A percentile compares a stretch with the other conserved stretches of the same genome.
Evolutionary conservation across 768 basidiomycete genomes (phyloP).

Genomic region (Termitomyces eurrhizus): DNA sequence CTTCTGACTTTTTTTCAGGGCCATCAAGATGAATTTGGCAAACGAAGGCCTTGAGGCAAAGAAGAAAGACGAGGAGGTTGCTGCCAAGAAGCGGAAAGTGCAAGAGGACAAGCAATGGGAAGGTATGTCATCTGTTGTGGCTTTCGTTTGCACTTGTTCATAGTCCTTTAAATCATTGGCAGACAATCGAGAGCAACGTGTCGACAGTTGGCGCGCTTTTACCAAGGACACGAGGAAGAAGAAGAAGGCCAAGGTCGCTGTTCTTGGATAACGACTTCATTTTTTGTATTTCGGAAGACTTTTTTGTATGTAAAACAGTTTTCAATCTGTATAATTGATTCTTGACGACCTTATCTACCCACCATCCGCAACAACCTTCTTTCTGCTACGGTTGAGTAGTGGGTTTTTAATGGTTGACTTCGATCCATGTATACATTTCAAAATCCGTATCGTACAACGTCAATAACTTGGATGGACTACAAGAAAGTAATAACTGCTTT

Average conservation of each 20-base stretch:
- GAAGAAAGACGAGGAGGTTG: constrained; percentile 85
- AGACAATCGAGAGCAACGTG: too few relatives aligned
- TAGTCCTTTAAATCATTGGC: constrained; percentile 1
- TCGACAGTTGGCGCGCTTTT: too few relatives aligned
- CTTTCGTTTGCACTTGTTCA: background rate
- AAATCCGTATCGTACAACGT: constrained; percentile 5
- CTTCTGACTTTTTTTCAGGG: constrained; percentile 41
- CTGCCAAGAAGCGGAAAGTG: constrained; percentile 75
- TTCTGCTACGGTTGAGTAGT: constrained; percentile 15
- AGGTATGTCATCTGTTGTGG: constrained; percentile 41
- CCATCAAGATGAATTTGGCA: constrained; percentile 86
- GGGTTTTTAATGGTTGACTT: constrained; percentile 3
- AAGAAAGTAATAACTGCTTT: background rate
- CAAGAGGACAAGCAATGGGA: too few relatives aligned
- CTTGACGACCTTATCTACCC: constrained; percentile 8
- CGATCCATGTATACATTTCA: constrained; percentile 10
- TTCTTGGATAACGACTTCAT: constrained; percentile 53
- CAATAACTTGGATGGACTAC: background rate
- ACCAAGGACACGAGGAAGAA: too few relatives aligned
- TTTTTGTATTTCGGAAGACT: constrained; percentile 4
- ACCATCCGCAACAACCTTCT: constrained; percentile 7
- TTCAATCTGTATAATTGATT: constrained; percentile 15
- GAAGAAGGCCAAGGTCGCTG: constrained; percentile 50
- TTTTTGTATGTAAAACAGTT: constrained; percentile 22
- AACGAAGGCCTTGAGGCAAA: constrained; percentile 92